Percentiles rank a stretch among this genome's conserved stretches.
These are phyloP conservation scores for Tuber melanosporum DNA, from an alignment of 495 filamentous ascomycete genomes.

Conservation along the genomic window DNA sequence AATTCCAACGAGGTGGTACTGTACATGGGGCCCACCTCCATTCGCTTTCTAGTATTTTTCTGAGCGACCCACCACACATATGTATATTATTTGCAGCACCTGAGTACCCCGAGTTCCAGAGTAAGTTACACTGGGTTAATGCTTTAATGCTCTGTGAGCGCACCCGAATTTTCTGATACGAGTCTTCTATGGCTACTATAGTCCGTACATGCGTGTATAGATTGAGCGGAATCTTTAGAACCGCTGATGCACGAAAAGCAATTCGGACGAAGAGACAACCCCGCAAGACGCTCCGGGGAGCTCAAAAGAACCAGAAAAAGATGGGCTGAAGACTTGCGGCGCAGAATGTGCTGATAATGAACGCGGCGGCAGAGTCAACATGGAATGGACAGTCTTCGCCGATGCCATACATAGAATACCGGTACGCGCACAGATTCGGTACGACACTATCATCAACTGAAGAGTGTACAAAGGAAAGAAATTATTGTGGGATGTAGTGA, in stretches of 20 bases:
- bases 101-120: background rate
- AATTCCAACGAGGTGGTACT: background rate
- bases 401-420: conserved; percentile 1
- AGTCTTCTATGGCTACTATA: background rate
- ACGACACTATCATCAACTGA: conserved; percentile 9
- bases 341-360: background rate
- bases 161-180: background rate
- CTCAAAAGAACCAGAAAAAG: background rate
- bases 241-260: background rate
- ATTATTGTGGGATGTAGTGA: background rate
- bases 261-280: background rate
- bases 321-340: background rate
- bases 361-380: conserved; percentile 10
- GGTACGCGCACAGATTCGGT: background rate
- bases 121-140: background rate
- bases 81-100: background rate
- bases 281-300: background rate
- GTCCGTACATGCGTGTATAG: background rate
- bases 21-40: background rate
- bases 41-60: background rate
- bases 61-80: background rate
- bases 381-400: conserved; percentile 29
- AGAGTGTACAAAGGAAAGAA: background rate
- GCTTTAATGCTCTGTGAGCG: background rate
- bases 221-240: background rate